Base-by-base conservation (phyloP, 345 rosid genomes). In the Citropsis articulata region DNA sequence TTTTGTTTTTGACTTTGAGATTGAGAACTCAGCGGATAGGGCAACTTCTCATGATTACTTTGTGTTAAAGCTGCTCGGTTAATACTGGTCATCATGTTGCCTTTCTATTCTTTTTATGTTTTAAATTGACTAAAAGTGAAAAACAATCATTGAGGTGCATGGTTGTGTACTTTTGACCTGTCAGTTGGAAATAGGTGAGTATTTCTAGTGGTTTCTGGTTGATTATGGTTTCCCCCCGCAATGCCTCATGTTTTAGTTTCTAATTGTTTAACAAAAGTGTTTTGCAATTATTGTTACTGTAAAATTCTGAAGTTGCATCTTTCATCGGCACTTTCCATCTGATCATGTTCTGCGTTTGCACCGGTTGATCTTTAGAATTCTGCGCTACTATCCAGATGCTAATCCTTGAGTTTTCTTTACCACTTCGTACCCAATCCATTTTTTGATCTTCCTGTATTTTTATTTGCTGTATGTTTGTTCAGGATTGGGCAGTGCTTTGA, bases 71-170 rank as follows among this genome's bases (percentile, higher is more conserved):
- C 70, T 63, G 65, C 72, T 76, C 35, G 53, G 64, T 18, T 66
- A 53, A 76, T 76, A 21, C 72, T 66, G 72, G 6, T 69, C 69
- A 16, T 48, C 63, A 13, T 73, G 60, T 66, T 12, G 19, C 31
- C 76, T 71, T 24, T 10, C 53, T 30, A 64, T 75, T 45, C 78
- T 66, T 75, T 30, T 50, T 50, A 21, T 65, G 56, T 56, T 75
- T 31, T 48, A 53, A 31, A 60, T 48, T 42, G 63, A 66, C 66
- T 57, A 57, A 48, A 67, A 38, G 55, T 53, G 67, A 42, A 79
- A 82, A 75, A 84, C 73, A 76, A 53, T 73, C n/a, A 70, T 66
- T 55, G 76, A 74, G 71, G 84, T 75, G 78, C 77, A 76, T 78
- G 83, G 80, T 81, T 82, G 77, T 79, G 61, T 79, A 73, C 76